Evolutionary conservation across 164 flowering plant genomes (phyloP), one percentile per base, ranked within the genome.

Genomic region (Umbilicus rupestris): DNA sequence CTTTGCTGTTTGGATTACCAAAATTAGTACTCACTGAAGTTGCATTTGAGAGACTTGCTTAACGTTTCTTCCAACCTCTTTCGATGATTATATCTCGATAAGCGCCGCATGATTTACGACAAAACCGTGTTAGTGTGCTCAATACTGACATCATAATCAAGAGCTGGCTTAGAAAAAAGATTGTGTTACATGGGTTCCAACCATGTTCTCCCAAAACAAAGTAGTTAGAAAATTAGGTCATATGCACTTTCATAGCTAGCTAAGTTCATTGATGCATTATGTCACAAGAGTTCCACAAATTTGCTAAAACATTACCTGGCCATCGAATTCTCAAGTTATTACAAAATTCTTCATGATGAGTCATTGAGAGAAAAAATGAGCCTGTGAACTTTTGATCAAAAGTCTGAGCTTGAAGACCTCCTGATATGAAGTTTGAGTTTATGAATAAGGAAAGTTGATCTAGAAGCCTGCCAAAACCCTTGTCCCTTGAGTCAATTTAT

Each of bases 211-310:
- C 20, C 3, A 20, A 20, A 55, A 55, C 60, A 55, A n/a, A 55
- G 60, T 55, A 11, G 60, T 55, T 55, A 55, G 33, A 55, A 55
- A 55, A 55, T 55, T 28, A 28, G 60, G 60, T 28, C 60, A 55
- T 55, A 14, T 55, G 17, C 33, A 26, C 60, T 15, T 28, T 29
- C 60, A 26, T 55, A 26, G 31, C 60, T 26, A 55, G 60, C 33
- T 55, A 55, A 28, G 60, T 55, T 55, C 60, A 55, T 28, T 55
- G 58, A 26, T 24, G 58, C 30, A 55, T 55, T 28, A 55, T 28
- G 60, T 28, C 60, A 11, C 7, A 9, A 24, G 58, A 52, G 33
- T 55, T 45, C 45, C 60, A 55, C 33, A 55, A 55, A 0, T 55
- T 28, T 28, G 60, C 60, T 0, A 55, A 28, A 55, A 26, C 6